Base-by-base conservation (phyloP, 2,329 filamentous ascomycete species). In the Xylaria sp. region DNA sequence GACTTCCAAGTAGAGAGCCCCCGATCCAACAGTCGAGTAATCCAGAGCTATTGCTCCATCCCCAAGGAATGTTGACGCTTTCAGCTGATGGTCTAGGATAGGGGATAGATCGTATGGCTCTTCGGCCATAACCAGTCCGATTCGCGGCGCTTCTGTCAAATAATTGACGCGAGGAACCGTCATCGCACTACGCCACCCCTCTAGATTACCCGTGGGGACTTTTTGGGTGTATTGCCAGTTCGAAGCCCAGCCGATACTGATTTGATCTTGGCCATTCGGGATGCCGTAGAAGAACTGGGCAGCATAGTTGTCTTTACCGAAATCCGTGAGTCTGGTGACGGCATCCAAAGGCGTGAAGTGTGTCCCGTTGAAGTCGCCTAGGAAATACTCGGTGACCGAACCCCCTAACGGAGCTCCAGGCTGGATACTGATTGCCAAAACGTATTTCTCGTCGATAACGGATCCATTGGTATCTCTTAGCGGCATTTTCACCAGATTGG, bases 361-460 rank as follows among this genome's bases (percentile, higher is more conserved):
- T 0, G 87, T 90, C n/a, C 89, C 89, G 71, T 91, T 89, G 80
- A 90, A 91, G 1, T 78, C 80, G 4, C 89, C 89, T 0, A 85
- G 79, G 80, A 87, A 87, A 75, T 89, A 90, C 75, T 89, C 78
- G 0, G 82, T 83, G 20, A 85, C 82, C 1, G 85, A 88, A 0
- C 88, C 88, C 9, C 88, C 88, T 0, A 85, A 78, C 0, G 87
- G 87, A 0, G 85, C 86, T 5, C 87, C 87, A 0, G 87, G 87
- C 72, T 89, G 89, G 74, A 89, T 84, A 13, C 84, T 86, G 46
- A 90, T 82, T 3, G 80, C 73, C 72, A 90, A 75, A 25, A 88
- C 79, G 78, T 77, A 83, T n/a, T 78, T 73, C 23, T 83, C 78
- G 54, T 84, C 81, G 3, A 79, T 63, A 68, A 81, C 71, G 8